phyloP scores from a whole-genome alignment of 148 eudicot genomes.

The Fallopia convolvulus region DNA sequence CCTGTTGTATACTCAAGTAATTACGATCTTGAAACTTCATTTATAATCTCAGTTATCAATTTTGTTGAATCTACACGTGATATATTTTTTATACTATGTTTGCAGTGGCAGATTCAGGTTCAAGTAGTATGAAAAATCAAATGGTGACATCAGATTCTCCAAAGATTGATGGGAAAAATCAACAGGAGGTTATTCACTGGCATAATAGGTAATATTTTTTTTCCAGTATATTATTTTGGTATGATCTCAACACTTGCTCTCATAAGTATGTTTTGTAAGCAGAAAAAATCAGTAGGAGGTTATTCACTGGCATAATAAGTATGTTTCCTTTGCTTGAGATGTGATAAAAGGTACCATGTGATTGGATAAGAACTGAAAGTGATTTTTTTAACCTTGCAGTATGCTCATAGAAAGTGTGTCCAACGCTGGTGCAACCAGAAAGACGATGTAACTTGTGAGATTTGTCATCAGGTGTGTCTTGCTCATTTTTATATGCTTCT shows the following conservation, averaged over 20 bases:
- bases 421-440: too few species aligned
- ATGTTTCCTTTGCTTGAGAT: too few species aligned
- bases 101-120: conserved; percentile 50
- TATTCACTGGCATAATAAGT: too few species aligned
- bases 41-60: not conserved
- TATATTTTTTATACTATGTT: conserved; percentile 18
- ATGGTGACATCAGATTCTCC: conserved; percentile 44
- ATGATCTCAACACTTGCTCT: not conserved
- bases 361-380: too few species aligned
- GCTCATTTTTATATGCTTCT: too few species aligned
- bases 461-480: too few species aligned
- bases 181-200: conserved; percentile 82
- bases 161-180: conserved; percentile 65
- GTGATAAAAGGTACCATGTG: too few species aligned
- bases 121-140: conserved; percentile 48
- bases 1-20: conserved; percentile 59
- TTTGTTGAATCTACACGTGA: not conserved
- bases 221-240: not conserved
- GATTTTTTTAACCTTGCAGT: too few species aligned
- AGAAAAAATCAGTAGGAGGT: too few species aligned
- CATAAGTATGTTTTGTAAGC: not conserved
- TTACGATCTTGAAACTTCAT: conserved; percentile 5
- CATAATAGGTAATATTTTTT: conserved; percentile 58
- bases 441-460: too few species aligned
- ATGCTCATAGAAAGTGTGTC: too few species aligned